Evolutionary conservation across 2,329 filamentous ascomycete species (phyloP).

Genomic region (Celoporthe dispersa): DNA sequence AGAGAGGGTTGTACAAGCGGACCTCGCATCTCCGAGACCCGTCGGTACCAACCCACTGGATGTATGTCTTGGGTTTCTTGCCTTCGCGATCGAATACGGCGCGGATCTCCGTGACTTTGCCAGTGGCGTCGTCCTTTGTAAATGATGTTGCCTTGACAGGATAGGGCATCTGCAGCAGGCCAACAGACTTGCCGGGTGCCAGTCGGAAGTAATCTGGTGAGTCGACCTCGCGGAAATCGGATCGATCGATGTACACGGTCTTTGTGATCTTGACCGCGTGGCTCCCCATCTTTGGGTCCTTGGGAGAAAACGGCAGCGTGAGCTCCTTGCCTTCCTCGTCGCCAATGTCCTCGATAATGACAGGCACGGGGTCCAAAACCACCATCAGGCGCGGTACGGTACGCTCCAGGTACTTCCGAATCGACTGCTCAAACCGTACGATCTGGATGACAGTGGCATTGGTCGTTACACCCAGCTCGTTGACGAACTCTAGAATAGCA

Average conservation of each 20-base stretch:
- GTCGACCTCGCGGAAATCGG: conserved; percentile 71
- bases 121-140: conserved; percentile 62
- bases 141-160: conserved; percentile 67
- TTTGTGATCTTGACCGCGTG: conserved; percentile 58
- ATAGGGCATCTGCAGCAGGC: conserved; percentile 67
- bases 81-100: conserved; percentile 27
- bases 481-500: conserved; percentile 86
- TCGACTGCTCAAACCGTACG: conserved; percentile 79
- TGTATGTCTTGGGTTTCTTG: conserved; percentile 50
- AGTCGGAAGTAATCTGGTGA: conserved; percentile 72
- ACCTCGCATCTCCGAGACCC: conserved; percentile 29
- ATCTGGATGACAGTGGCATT: conserved; percentile 79
- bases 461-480: conserved; percentile 89
- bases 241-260: conserved; percentile 70
- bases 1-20: conserved; percentile 28
- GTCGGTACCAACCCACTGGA: conserved; percentile 63
- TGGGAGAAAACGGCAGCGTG: conserved; percentile 67
- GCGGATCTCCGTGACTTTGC: conserved; percentile 39
- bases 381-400: conserved; percentile 90
- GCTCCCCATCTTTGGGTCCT: conserved; percentile 38
- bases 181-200: conserved; percentile 69
- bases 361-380: conserved; percentile 81
- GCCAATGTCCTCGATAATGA: conserved; percentile 79
- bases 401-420: conserved; percentile 84
- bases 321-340: conserved; percentile 67